phyloP scores from a whole-genome alignment of 176 grass and related monocot species.

The Guadua angustifolia region DNA sequence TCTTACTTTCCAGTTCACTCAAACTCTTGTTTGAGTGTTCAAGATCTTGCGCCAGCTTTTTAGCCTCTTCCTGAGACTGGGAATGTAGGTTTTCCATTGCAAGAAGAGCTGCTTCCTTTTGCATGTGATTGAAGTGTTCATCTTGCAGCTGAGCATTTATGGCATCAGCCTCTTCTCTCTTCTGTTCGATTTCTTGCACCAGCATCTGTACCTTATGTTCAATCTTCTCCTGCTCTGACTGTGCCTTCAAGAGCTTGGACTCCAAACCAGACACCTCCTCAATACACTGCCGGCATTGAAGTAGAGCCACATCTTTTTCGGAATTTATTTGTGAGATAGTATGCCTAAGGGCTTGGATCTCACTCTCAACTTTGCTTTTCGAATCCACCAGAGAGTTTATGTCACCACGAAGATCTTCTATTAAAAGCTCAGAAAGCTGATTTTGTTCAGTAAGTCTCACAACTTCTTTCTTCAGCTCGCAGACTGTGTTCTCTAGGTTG shows the following conservation, averaged over 20 bases:
- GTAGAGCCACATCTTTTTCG: slow-evolving; percentile 29
- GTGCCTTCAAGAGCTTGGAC: slow-evolving; percentile 18
- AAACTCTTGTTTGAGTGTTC: slow-evolving; percentile 29
- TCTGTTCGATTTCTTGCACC: slow-evolving; percentile 46
- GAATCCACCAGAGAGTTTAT: slow-evolving; percentile 32
- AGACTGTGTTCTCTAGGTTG: slow-evolving; percentile 49
- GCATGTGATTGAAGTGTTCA: slow-evolving; percentile 39
- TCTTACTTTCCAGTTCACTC: slow-evolving; percentile 31
- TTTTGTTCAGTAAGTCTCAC: slow-evolving; percentile 45
- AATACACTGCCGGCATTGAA: slow-evolving; percentile 23
- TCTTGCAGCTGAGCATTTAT: slow-evolving; percentile 29
- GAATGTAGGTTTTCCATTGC: slow-evolving; percentile 28
- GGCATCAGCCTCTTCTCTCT: slow-evolving; percentile 31
- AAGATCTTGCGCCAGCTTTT: slow-evolving; percentile 34
- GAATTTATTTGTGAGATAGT: slow-evolving; percentile 27
- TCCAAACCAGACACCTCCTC: slow-evolving; percentile 35
- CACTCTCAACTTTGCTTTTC: slow-evolving; percentile 53
- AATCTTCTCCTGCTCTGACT: slow-evolving; percentile 40
- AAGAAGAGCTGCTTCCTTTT: slow-evolving; percentile 40
- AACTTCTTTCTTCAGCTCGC: slow-evolving; percentile 53
- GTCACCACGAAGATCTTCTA: slow-evolving; percentile 42
- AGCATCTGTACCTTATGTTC: slow-evolving; percentile 38
- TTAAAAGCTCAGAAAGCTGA: slow-evolving; percentile 34
- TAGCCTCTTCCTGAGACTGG: slow-evolving; percentile 42
- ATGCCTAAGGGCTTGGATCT: slow-evolving; percentile 47